These are phyloP conservation scores for Colletotrichum truncatum DNA, from an alignment of 2,329 filamentous ascomycete genomes.

Conservation along the genomic window DNA sequence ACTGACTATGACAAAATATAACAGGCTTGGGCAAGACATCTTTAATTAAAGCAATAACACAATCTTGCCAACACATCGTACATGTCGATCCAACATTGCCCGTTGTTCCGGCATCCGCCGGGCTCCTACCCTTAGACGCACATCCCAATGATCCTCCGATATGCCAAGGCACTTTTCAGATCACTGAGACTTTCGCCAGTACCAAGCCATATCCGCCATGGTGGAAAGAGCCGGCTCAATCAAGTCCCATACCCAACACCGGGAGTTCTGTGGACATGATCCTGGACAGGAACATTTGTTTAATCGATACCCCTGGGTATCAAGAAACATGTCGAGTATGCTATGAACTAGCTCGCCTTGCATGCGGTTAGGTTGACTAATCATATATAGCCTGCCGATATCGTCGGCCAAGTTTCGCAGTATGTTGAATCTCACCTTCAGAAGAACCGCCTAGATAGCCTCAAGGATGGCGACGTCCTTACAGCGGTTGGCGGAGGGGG, in stretches of 20 bases:
- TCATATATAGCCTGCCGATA: conserved; percentile 53
- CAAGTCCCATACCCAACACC: conserved; percentile 60
- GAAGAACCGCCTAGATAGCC: conserved; percentile 64
- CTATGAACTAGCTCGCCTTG: conserved; percentile 24
- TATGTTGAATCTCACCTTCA: conserved; percentile 80
- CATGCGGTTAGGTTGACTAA: background rate
- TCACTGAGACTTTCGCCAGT: conserved; percentile 79
- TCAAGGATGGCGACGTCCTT: conserved; percentile 79
- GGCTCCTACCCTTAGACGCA: background rate
- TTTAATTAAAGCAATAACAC: conserved; percentile 87
- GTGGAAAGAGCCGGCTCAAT: conserved; percentile 83
- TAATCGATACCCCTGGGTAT: conserved; percentile 84
- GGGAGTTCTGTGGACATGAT: conserved; percentile 71
- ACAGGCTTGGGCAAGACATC: conserved; percentile 88
- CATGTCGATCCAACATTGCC: conserved; percentile 77
- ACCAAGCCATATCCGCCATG: conserved; percentile 87
- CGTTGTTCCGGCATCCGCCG: conserved; percentile 7
- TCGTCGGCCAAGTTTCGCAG: conserved; percentile 67
- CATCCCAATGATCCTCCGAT: background rate
- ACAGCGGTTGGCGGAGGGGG: conserved; percentile 83
- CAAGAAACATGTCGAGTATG: conserved; percentile 61
- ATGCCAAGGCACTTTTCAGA: conserved; percentile 36
- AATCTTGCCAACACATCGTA: conserved; percentile 89
- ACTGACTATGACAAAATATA: conserved; percentile 23
- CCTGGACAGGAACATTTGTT: conserved; percentile 91